Evolutionary conservation across 768 basidiomycete genomes (phyloP).

Genomic region (Auriscalpium orientale): DNA sequence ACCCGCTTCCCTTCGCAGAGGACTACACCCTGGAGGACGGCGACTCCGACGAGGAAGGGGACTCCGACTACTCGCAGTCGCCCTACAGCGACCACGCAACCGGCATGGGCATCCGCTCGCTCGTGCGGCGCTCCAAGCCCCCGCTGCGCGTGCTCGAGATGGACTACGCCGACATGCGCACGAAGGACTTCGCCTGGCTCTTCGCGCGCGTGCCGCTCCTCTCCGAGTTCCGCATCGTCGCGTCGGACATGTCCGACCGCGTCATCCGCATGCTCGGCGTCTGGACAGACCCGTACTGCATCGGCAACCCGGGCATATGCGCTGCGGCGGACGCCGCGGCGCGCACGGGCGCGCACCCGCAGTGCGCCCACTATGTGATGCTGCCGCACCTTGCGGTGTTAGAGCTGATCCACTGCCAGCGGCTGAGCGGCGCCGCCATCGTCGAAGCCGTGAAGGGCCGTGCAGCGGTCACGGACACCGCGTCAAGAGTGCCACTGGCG

Average conservation of each 20-base stretch:
- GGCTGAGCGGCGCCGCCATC: conserved; percentile 51
- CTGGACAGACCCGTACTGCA: conserved; percentile 2
- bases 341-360: conserved; percentile 9
- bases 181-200: conserved; percentile 68
- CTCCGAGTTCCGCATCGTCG: conserved; percentile 64
- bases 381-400: conserved; percentile 48
- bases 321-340: conserved; percentile 7
- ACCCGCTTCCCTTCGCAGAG: not conserved
- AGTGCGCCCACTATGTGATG: conserved; percentile 28
- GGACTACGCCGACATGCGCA: conserved; percentile 79
- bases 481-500: conserved; percentile 11
- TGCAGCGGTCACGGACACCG: conserved; percentile 31
- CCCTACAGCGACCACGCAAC: conserved; percentile 72
- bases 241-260: conserved; percentile 74
- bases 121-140: conserved; percentile 54
- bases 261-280: conserved; percentile 58
- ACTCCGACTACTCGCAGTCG: conserved; percentile 65
- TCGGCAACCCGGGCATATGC: conserved; percentile 10
- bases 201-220: conserved; percentile 49
- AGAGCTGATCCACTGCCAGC: conserved; percentile 54
- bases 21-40: conserved; percentile 39
- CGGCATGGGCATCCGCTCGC: conserved; percentile 68
- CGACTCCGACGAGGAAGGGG: conserved; percentile 68
- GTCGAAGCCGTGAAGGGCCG: conserved; percentile 46
- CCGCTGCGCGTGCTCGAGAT: conserved; percentile 62